A percentile compares a stretch with the other conserved stretches of the same genome.
These are phyloP conservation scores for Grosmannia clavigera DNA, from an alignment of 2,329 filamentous ascomycete species.

Conservation along the genomic window DNA sequence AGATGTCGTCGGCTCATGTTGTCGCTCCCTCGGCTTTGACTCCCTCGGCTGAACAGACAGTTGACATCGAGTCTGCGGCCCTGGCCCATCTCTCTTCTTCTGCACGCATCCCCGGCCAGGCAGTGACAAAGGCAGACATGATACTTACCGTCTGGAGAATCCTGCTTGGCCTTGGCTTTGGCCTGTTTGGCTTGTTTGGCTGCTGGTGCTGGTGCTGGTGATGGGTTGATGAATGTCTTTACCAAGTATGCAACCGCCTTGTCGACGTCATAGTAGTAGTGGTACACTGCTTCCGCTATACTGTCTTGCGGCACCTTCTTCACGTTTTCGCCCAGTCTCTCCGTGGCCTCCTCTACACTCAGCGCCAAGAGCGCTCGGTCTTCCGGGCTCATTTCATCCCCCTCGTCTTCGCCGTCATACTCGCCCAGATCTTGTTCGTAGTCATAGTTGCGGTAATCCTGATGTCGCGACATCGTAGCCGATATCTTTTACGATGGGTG, in stretches of 20 bases:
- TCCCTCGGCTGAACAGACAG: not conserved
- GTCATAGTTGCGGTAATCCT: conserved; percentile 33
- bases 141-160: conserved; percentile 14
- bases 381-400: conserved; percentile 33
- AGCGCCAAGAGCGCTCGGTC: conserved; percentile 42
- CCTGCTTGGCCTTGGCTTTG: conserved; percentile 10
- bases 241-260: conserved; percentile 74
- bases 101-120: not conserved
- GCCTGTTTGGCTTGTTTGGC: conserved; percentile 23
- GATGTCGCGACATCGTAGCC: conserved; percentile 31
- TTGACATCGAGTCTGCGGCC: not conserved
- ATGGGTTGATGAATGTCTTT: conserved; percentile 43
- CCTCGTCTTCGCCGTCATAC: conserved; percentile 34
- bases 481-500: not conserved
- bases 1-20: not conserved
- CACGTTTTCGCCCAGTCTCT: conserved; percentile 47
- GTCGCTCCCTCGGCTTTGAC: not conserved
- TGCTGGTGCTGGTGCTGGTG: conserved; percentile 23
- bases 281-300: conserved; percentile 83
- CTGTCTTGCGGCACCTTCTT: conserved; percentile 47
- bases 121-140: not conserved
- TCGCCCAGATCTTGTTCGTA: conserved; percentile 40
- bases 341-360: conserved; percentile 54
- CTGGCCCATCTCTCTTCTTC: not conserved
- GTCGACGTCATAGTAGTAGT: conserved; percentile 89